phyloP scores from a whole-genome alignment of 352 stramenopile genomes.

The Thalassiosira livingstoniorum region DNA sequence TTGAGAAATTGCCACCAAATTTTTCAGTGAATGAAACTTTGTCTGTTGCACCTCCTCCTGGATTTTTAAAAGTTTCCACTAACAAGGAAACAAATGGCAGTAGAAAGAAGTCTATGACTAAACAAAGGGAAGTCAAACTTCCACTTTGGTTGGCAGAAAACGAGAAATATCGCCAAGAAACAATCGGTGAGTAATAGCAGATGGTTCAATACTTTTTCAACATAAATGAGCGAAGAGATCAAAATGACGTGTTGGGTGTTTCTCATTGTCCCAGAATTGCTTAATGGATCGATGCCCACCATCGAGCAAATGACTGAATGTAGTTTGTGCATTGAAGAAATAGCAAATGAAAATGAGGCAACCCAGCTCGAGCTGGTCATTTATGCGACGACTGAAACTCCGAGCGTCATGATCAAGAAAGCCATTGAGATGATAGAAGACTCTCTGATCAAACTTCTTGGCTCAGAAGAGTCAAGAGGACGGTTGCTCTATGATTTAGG shows the following conservation, averaged over 20 bases:
- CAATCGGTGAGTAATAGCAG: conserved; percentile 1
- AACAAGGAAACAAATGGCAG: too few relatives aligned
- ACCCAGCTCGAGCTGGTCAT: background rate
- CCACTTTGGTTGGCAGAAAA: conserved; percentile 8
- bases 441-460: background rate
- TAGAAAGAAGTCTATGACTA: background rate
- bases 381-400: background rate
- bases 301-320: conserved; percentile 12
- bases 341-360: background rate
- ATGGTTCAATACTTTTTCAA: background rate
- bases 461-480: conserved; percentile 10
- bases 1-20: background rate
- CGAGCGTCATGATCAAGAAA: background rate
- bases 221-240: background rate
- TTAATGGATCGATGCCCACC: conserved; percentile 3
- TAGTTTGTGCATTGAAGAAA: conserved; percentile 6
- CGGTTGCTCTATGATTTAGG: conserved; percentile 27
- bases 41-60: conserved; percentile 1
- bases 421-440: conserved; percentile 19
- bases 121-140: conserved; percentile 8
- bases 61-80: background rate
- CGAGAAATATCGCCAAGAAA: background rate
- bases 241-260: background rate
- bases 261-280: background rate
- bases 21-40: too few relatives aligned